phyloP scores from a whole-genome alignment of 2,329 filamentous ascomycete species.

The Cladosporium colombiae region DNA sequence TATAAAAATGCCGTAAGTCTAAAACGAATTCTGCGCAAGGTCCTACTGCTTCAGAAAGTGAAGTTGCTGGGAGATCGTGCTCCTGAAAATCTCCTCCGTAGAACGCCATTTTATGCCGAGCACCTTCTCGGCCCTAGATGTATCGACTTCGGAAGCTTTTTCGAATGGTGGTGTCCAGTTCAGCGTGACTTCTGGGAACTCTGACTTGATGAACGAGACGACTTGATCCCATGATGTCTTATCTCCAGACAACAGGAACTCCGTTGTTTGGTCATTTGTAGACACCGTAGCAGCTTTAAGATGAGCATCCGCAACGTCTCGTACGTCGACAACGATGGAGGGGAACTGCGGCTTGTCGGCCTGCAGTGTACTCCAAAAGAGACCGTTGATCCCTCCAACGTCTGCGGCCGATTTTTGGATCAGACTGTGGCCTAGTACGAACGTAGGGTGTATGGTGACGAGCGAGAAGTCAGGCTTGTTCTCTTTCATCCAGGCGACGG shows the following conservation, averaged over 20 bases:
- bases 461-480: conserved; percentile 30
- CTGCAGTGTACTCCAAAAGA: conserved; percentile 9
- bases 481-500: conserved; percentile 26
- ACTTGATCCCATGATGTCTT: background rate
- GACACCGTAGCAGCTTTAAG: conserved; percentile 10
- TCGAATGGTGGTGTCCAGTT: background rate
- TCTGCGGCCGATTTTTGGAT: conserved; percentile 24
- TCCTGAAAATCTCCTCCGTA: background rate
- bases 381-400: background rate
- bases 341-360: conserved; percentile 28
- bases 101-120: background rate
- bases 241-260: background rate
- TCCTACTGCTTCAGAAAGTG: background rate
- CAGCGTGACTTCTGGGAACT: background rate
- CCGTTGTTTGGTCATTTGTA: background rate
- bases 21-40: background rate
- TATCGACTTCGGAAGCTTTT: background rate
- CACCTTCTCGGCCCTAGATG: background rate
- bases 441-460: conserved; percentile 32
- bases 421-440: conserved; percentile 32
- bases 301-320: conserved; percentile 34
- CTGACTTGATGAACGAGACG: background rate
- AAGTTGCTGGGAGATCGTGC: background rate
- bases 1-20: background rate
- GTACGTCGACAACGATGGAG: conserved; percentile 29